Evolutionary conservation across 208 protist species (phyloP).

Genomic region (Trypanosoma mega): DNA sequence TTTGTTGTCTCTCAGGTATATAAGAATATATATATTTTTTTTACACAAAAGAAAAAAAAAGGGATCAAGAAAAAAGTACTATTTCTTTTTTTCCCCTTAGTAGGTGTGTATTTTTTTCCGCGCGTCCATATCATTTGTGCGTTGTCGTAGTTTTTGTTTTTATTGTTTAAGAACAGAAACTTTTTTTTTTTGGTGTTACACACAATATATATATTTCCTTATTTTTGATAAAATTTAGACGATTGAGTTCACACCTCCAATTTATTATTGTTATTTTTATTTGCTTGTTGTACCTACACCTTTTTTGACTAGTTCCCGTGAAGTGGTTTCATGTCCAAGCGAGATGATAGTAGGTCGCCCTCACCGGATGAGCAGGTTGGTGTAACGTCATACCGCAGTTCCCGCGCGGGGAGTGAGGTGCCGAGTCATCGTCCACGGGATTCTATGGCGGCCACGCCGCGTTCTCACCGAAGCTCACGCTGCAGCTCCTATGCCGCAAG

Average conservation of each 20-base stretch:
- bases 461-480: slow-evolving; percentile 32
- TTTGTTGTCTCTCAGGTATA: slow-evolving; percentile 19
- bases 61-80: no score
- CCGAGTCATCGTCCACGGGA: slow-evolving; percentile 14
- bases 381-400: slow-evolving; percentile 36
- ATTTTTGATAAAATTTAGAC: no score
- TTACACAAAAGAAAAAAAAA: no score
- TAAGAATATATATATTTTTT: slow-evolving; percentile 13
- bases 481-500: slow-evolving; percentile 44
- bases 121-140: no score
- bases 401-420: slow-evolving; percentile 25
- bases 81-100: slow-evolving; percentile 12
- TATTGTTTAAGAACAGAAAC: no score
- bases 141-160: no score
- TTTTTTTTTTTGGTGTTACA: no score
- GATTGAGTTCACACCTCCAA: no score
- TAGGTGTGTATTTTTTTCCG: neutral
- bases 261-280: no score
- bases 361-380: slow-evolving; percentile 32
- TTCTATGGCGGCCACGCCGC: slow-evolving; percentile 1
- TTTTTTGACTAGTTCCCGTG: no score
- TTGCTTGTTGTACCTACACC: no score
- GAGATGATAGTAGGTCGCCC: slow-evolving; percentile 20
- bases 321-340: slow-evolving; percentile 9
- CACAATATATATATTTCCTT: no score